Base-by-base conservation (phyloP, 805 yeast genomes). In the Monosporozyma servazzii region DNA sequence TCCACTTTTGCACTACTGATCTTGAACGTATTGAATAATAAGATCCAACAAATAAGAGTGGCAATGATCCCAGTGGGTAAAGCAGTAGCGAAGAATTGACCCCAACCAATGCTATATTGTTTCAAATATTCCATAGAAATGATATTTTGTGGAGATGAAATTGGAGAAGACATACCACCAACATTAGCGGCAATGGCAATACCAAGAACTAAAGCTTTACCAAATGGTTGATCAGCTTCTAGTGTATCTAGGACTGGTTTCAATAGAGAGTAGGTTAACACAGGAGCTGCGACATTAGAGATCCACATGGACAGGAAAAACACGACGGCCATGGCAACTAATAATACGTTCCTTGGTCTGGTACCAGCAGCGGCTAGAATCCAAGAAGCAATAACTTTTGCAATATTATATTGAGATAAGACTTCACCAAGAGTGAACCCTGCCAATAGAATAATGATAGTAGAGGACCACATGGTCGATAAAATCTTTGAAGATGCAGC, bases 161-260 rank as follows among this genome's bases (percentile, higher is more conserved):
- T 91, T 8, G 98, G 98, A 13, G 96, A 88, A 0, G 96, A 84
- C 95, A 90, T 88, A 62, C 98, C 98, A 20, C 96, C 97, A 51
- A 91, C 75, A 66, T 91, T 87, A 21, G 96, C 87, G 2, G 97
- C 86, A 49, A 91, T 73, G 0, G 98, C 97, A 58, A 91, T 86
- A 51, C 96, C 97, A 52, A 91, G 73, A 46, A 91, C 83, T 57
- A 91, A 73, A 0, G 96, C 88, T 65, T 87, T 83, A 5, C 89
- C 88, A 61, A 89, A 87, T 13, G 84, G 82, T 17, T 90, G 81
- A 36, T 80, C 81, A 31, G 82, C 78, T 15, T 91, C 86, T 46
- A 89, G 71, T 1, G 91, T 82, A 58, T 95, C 78, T 56, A 91
- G 71, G 20, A 91, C 75, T 1, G 97, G 96, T 66, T 86, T 91